Evolutionary conservation across 1,139 yeast species (phyloP).

Genomic region (Taiozyma onychis): DNA sequence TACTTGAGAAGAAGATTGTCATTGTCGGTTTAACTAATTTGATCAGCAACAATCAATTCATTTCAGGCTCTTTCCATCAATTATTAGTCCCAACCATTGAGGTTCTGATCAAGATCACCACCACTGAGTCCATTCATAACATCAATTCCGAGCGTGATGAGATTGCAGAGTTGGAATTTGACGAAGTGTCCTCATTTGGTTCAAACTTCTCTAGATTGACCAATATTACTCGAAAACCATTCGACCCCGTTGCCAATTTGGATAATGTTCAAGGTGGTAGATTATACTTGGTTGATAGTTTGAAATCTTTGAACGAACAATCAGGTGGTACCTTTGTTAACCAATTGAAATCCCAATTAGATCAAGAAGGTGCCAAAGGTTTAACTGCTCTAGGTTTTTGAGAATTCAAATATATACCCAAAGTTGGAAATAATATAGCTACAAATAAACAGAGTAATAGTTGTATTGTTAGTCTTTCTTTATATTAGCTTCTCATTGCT

Average conservation of each 20-base stretch:
- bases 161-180: constrained; percentile 31
- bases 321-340: constrained; percentile 23
- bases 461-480: neutral
- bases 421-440: neutral
- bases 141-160: constrained; percentile 31
- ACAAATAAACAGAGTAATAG: neutral
- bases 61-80: constrained; percentile 39
- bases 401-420: neutral
- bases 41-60: constrained; percentile 18
- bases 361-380: constrained; percentile 31
- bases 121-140: constrained; percentile 28
- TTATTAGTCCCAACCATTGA: constrained; percentile 47
- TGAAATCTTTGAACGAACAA: constrained; percentile 26
- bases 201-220: constrained; percentile 73
- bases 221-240: constrained; percentile 51
- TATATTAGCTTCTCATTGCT: neutral
- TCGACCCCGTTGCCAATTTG: constrained; percentile 63
- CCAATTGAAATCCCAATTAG: constrained; percentile 23
- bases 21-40: constrained; percentile 70
- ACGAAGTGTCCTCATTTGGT: constrained; percentile 62
- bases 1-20: constrained; percentile 70
- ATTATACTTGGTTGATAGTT: constrained; percentile 30
- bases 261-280: constrained; percentile 32
- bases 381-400: constrained; percentile 26
- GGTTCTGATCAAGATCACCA: constrained; percentile 41